Evolutionary conservation across 1,139 yeast species (phyloP), one percentile per base, ranked within the genome.

Genomic region (Hanseniaspora gamundiae): DNA sequence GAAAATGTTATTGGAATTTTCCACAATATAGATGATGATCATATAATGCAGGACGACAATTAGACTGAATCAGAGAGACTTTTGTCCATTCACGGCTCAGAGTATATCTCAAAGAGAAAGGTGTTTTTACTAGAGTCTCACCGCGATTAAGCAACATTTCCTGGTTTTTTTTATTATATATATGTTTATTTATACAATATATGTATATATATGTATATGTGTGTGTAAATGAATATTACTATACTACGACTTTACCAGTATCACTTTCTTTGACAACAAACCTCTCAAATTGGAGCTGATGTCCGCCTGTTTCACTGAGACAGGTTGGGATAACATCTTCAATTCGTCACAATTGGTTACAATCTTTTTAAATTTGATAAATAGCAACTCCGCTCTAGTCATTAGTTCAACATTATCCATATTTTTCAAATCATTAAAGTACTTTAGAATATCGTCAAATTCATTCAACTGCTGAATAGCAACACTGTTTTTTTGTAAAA

Each of bases 371-470:
- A 36, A 44, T 19, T 44, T 44, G 20, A 44, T 11, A 59, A 86
- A 91, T 40, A 91, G 66, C 31, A 85, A 68, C 59, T 91, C 97
- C 11, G 94, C 79, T 41, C 96, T 68, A 11, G 84, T 78, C 45
- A 88, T 70, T 41, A 86, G 66, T 50, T 83, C 91, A 42, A 80
- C 76, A 54, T 87, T 65, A 48, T 85, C 78, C 66, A 87, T 68
- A 4, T 77, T 73, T 42, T 86, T 77, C 49, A 93, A 70, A 53
- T 91, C 97, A 62, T 91, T 91, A 76, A 91, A 83, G 60, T 84
- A 93, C 66, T 84, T 86, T 54, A 91, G 70, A 17, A 91, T 91
- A 59, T 88, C 95, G 58, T 91, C 98, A 64, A 91, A 88, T 49
- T 80, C 76, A 30, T 67, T 67, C 48, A 88, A 68, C 56, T 86